phyloP scores from a whole-genome alignment of 495 filamentous ascomycete genomes.

The Chaetomium cochliodes region DNA sequence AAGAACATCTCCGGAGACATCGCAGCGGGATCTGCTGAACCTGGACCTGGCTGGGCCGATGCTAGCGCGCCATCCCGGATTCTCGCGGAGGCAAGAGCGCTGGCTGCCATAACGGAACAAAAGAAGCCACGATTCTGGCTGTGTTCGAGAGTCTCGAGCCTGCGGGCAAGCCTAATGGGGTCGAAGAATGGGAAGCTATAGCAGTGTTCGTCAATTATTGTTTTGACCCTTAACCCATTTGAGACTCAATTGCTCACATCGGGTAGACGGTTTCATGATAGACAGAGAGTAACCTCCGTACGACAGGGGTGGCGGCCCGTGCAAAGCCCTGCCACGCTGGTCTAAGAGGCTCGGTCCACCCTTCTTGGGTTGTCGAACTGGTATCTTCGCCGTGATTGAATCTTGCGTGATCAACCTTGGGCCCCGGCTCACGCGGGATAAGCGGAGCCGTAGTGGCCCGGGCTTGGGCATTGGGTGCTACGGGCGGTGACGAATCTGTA shows the following conservation, averaged over 20 bases:
- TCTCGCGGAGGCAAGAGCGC: conserved; percentile 47
- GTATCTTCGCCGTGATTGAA: conserved; percentile 7
- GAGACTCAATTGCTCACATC: conserved; percentile 31
- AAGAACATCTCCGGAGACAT: conserved; percentile 43
- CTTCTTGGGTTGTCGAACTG: conserved; percentile 6
- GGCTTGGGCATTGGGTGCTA: too few relatives aligned
- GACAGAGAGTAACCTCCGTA: conserved; percentile 37
- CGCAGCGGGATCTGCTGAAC: conserved; percentile 27
- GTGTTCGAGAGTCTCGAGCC: conserved; percentile 42
- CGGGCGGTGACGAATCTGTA: neutral
- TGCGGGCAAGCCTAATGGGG: conserved; percentile 36
- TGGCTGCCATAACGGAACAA: conserved; percentile 51
- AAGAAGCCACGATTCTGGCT: conserved; percentile 44
- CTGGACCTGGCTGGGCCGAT: conserved; percentile 13
- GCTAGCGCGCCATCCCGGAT: conserved; percentile 49
- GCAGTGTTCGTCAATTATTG: conserved; percentile 1
- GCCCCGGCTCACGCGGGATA: neutral
- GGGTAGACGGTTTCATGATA: conserved; percentile 48
- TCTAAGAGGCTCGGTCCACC: conserved; percentile 19
- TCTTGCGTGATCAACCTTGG: conserved; percentile 1
- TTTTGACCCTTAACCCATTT: neutral
- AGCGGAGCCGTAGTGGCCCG: neutral
- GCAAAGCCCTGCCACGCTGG: conserved; percentile 24
- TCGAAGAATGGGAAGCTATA: conserved; percentile 51
- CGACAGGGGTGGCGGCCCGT: conserved; percentile 19